Base-by-base conservation (phyloP, 306 rosid species). In the Quercus suber region DNA sequence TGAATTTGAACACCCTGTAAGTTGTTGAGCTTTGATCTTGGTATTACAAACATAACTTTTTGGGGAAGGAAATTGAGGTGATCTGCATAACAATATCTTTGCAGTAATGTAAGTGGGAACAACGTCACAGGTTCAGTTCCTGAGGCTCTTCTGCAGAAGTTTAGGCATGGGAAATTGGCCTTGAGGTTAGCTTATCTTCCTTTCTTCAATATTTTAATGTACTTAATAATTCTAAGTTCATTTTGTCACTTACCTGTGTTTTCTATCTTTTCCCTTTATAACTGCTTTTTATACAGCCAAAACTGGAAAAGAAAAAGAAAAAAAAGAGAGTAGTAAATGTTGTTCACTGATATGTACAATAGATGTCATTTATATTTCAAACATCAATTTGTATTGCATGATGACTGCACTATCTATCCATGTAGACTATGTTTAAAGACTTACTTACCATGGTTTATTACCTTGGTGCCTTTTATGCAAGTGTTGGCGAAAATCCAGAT, bases 1-100 rank as follows among this genome's bases (percentile, higher is more conserved):
- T 71, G 8, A 57, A 55, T 5, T 74, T 89, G 43, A 78, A 61
- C 8, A 2, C 35, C n/a, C 79, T 89, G 88, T 89, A 82, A 81
- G 89, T 55, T 53, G 18, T 3, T 10, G 28, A 9, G 30, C 23
- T 57, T 57, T 9, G 13, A 57, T 10, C 53, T 12, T 49, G 13
- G 4, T 57, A 9, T 57, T 3, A 0, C 10, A 5, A 57, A 57
- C 28, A 3, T 57, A 23, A 7, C 0, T 1, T 21, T 20, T 18
- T 1, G 63, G 14, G 25, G 11, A 10, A 57, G 12, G 30, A 12
- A 4, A 21, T 37, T 37, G 10, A 37, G 21, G 1, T 20, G 7
- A 7, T 43, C 8, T 6, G 6, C 30, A n/a, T 75, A 75, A 75
- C 14, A 41, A 6, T 58, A 21, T 57, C 8, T 30, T 45, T 69